Conservation (phyloP, 768 basidiomycete genomes). For the Neoboletus subvelutipes region DNA sequence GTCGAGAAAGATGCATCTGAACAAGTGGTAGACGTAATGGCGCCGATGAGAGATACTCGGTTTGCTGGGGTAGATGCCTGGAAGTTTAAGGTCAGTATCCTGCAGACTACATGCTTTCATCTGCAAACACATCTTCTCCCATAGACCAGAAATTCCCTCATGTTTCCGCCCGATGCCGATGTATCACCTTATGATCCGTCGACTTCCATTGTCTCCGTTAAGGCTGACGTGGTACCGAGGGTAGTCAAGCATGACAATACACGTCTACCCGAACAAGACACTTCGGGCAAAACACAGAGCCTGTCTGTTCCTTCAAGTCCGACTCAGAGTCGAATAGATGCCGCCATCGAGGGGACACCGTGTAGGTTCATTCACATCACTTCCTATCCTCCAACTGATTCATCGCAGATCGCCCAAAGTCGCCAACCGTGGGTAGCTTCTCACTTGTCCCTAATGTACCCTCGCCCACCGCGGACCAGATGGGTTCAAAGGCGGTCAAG, state of each 20-base stretch:
- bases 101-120: not conserved
- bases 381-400: constrained; percentile 9
- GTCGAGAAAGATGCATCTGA: constrained; percentile 30
- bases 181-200: constrained; percentile 67
- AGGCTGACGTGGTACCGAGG: constrained; percentile 47
- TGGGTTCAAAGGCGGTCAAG: constrained; percentile 81
- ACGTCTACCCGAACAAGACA: constrained; percentile 72
- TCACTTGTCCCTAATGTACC: constrained; percentile 83
- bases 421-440: constrained; percentile 56
- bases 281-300: constrained; percentile 40
- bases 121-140: not conserved
- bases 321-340: constrained; percentile 84
- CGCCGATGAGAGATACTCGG: constrained; percentile 71
- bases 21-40: constrained; percentile 68
- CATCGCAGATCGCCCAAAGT: constrained; percentile 58
- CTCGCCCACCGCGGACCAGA: constrained; percentile 78
- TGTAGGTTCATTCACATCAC: constrained; percentile 52
- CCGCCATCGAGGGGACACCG: constrained; percentile 90
- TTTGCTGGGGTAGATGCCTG: constrained; percentile 74
- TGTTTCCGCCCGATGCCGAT: constrained; percentile 94
- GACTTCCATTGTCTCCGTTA: constrained; percentile 28
- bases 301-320: constrained; percentile 79
- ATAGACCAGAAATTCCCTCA: constrained; percentile 89
- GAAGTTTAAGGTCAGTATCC: constrained; percentile 67
- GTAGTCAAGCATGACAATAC: constrained; percentile 80